Evolutionary conservation across 805 yeast genomes (phyloP), one percentile per base, ranked within the genome.

Genomic region (Kodamaea lidongshanica): DNA sequence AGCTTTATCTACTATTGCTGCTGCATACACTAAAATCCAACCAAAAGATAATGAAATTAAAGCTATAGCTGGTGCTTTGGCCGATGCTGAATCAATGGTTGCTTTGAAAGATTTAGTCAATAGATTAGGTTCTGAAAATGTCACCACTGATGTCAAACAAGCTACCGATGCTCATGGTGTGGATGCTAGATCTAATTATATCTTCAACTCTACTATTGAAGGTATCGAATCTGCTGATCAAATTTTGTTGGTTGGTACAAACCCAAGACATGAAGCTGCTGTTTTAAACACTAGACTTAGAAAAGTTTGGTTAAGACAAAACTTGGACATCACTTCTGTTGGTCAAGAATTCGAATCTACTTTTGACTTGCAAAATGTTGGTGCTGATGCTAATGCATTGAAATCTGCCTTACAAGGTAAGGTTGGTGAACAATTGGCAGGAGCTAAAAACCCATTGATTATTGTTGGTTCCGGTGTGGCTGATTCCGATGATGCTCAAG

Each of bases 201-300:
- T 77, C 30, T 84, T 84, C 71, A 84, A 83, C 70, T 72, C 94
- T 9, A 67, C 83, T 23, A 76, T 84, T 39, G 77, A 72, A 32
- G 92, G 92, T 25, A 70, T 84, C 41, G 92, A 82, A 55, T 79
- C 77, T 36, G 87, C 94, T 31, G 95, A 85, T 51, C 84, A 74
- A 44, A 78, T 84, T 39, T 66, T 84, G 48, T 67, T 84, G 37
- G 73, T 84, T 35, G 95, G 95, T 39, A 77, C 95, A 26, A 84
- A 84, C 65, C 94, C 94, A 36, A 73, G 95, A 52, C 86, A 72
- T 52, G 95, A 84, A 64, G 95, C 94, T 36, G 86, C 94, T 24
- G 94, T 85, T 11, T 67, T 84, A 47, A 84, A 84, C 56, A 74
- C 89, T 23, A 74, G 94, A 59, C 78, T 84, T 45, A 75, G 95